phyloP scores from a whole-genome alignment of 1,139 yeast genomes.

The Chernovozyma sophiae-reginae region DNA sequence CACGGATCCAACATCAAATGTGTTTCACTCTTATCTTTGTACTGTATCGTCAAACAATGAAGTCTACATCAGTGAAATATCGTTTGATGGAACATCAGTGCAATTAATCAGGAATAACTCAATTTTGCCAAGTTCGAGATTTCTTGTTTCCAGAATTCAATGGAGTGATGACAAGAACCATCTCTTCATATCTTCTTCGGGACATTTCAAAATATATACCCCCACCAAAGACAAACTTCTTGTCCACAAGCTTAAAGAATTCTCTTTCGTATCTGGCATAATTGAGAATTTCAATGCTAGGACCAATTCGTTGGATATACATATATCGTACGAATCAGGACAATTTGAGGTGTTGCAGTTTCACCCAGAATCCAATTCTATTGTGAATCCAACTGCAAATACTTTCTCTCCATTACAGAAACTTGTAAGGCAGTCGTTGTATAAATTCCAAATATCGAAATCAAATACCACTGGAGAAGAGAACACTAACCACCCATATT shows the following conservation, averaged over 20 bases:
- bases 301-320: conserved; percentile 4
- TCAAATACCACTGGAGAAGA: conserved; percentile 18
- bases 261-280: conserved; percentile 3
- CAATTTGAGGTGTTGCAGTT: conserved; percentile 13
- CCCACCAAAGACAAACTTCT: neutral
- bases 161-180: conserved; percentile 1
- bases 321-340: conserved; percentile 27
- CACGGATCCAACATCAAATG: neutral
- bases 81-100: neutral
- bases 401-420: conserved; percentile 4
- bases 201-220: neutral
- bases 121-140: conserved; percentile 1
- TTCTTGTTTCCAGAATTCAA: conserved; percentile 2
- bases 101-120: neutral
- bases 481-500: conserved; percentile 13
- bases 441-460: conserved; percentile 25
- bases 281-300: neutral
- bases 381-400: neutral
- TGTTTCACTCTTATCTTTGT: neutral
- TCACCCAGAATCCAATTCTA: neutral
- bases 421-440: conserved; percentile 19
- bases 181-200: conserved; percentile 1
- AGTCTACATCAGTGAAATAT: neutral
- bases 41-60: neutral
- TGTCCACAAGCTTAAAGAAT: neutral